Base-by-base conservation (phyloP, 176 grass and related monocot species). In the Rhynchospora tenuis region DNA sequence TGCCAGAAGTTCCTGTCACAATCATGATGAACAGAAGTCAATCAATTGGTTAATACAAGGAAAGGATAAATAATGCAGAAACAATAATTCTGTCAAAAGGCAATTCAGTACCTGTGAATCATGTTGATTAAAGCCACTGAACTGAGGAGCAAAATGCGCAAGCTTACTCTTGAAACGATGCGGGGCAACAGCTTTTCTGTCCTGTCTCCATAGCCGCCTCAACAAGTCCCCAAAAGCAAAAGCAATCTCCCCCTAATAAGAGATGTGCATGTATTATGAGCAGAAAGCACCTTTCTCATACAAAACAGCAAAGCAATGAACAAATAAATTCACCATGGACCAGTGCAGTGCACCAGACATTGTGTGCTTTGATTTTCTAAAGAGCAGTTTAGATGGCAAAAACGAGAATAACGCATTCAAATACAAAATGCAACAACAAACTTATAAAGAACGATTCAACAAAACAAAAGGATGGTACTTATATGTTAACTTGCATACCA, bases 51-150 rank as follows among this genome's bases (percentile, higher is more conserved):
- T 80, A 20, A 50, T 27, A 74, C 22, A 74, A 74, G 22, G 17
- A 27, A 28, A 56, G 3, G 31, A 63, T 28, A 14, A 77, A 56
- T 45, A 15, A 46, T 8, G 16, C 19, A 24, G n/a, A 16, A 79
- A 19, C 6, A 27, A 50, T 63, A 67, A 62, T 27, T 51, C 20
- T 28, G 5, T 65, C 43, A 8, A 70, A 43, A 52, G 38, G 22
- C 19, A 68, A 45, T 60, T 33, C 20, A 48, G 57, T 42, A 90
- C 88, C 67, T 99, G 96, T 75, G 96, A 99, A 83, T 99, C 96
- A 90, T 99, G 96, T 89, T 95, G 96, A 84, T 95, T 99, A 85
- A 93, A 99, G 14, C 96, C 96, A 89, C 83, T 89, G 66, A 95
- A 99, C 59, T 95, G 96, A 62, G 91, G 96, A 59, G 96, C 91